Base-by-base conservation (phyloP, 2,329 filamentous ascomycete genomes). In the Ramichloridium luteum region DNA sequence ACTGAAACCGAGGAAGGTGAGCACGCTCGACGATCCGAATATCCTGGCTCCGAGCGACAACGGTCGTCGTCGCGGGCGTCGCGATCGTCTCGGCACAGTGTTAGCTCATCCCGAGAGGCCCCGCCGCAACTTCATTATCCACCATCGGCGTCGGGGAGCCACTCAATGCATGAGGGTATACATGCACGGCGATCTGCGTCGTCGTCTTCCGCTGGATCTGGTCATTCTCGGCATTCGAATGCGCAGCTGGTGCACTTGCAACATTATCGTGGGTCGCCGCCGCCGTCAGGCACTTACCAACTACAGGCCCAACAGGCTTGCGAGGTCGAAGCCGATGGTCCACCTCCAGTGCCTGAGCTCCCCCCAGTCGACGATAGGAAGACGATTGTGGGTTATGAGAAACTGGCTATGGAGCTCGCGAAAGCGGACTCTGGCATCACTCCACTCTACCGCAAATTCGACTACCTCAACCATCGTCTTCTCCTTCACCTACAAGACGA, bases 401-500 rank as follows among this genome's bases (percentile, higher is more conserved):
- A 73, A 2, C 54, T 81, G 6, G 73, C 77, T 1, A 62, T 68
- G 2, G 66, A 64, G 29, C 51, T 80, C 4, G 61, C 66, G 6
- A 29, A 33, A 20, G 8, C 30, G 2, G 20, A 31, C 6, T 41
- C 44, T 5, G 18, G 31, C 4, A 32, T 53, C 11, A 47, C 43
- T 13, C 82, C 83, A 1, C 69, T 93, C 36, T 93, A 93, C 54
- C 74, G 86, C 26, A 77, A 77, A 35, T 94, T 94, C 48, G 77
- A 82, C 51, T 68, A 73, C 8, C 60, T 93, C 12, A 86, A 90
- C 46, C 84, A 93, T 51, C 76, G 86, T 3, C 60, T 93, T 3
- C 61, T 94, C 3, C 64, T 93, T 0, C 77, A 90, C 40, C 65
- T 93, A 11, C 86, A 93, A 55, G 84, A 93, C 49, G 83, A 93